Base-by-base conservation (phyloP, 2,329 filamentous ascomycete species). In the Cercospora beticola region DNA sequence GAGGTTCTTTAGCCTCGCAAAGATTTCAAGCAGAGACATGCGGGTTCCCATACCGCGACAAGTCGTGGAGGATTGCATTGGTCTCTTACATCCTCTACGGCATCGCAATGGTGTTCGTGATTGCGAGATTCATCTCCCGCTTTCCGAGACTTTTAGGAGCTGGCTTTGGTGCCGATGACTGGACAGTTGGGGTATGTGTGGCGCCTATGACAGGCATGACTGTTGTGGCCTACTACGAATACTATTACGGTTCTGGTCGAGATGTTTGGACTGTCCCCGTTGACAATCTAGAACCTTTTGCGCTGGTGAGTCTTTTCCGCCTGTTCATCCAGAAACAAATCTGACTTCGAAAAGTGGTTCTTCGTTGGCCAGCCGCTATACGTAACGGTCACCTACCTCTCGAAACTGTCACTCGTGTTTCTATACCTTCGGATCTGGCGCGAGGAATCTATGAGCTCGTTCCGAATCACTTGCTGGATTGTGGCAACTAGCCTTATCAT, bases 361-460 rank as follows among this genome's bases (percentile, higher is more conserved):
- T 71, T 62, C 31, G 49, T 64, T 26, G 64, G 49, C 21, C 59
- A 69, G 30, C 67, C 67, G 8, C 18, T 71, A 1, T 71, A 69
- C 64, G 46, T 67, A 18, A 40, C 66, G 7, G 57, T 65, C 5
- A 69, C 65, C 5, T 71, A 54, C 36, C 36, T 61, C 10, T 64
- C 52, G 16, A 69, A 71, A 28, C 33, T 71, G 16, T 71, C 69
- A 16, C 52, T 71, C 23, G 62, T 69, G 6, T 57, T 71, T 2
- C 40, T 69, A 1, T 71, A 69, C 23, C 64, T 71, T 30, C 64
- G 67, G 0, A 69, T 69, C 58, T 54, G 33, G 43, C 62, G 16
- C 9, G 40, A 61, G 28, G 52, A 58, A 23, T n/a, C 23, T 0
- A 28, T 59, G 16, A 49, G 58, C 14, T 61, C 46, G 9, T 68